These are phyloP conservation scores for Nematocida displodere DNA, from an alignment of 371 early-diverging fungal species.

Conservation along the genomic window DNA sequence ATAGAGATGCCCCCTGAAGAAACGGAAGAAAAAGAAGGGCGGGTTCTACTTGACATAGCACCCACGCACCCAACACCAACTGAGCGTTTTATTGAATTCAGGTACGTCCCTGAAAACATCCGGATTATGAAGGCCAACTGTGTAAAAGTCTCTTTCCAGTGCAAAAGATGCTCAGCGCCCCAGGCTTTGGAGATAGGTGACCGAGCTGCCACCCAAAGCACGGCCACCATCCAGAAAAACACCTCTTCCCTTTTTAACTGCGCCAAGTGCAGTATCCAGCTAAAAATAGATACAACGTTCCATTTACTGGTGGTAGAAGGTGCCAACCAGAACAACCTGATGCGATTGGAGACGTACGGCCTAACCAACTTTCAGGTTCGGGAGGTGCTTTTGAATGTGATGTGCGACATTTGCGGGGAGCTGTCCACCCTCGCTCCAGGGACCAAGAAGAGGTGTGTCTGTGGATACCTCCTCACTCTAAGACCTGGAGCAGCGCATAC, in stretches of 20 bases:
- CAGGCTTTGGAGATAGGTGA: conserved; percentile 4
- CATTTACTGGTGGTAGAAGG: conserved; percentile 29
- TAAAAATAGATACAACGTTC: conserved; percentile 38
- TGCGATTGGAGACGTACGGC: not conserved
- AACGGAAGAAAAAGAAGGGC: not conserved
- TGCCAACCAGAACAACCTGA: conserved; percentile 17
- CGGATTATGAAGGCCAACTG: conserved; percentile 2
- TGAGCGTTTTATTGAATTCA: not conserved
- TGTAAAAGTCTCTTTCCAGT: not conserved
- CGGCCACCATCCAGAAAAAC: conserved; percentile 20
- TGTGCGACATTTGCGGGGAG: conserved; percentile 44
- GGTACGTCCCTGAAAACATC: conserved; percentile 12
- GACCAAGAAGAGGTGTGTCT: conserved; percentile 62
- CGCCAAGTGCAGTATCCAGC: conserved; percentile 8
- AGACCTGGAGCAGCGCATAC: conserved; percentile 67
- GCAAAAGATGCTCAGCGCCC: conserved; percentile 18
- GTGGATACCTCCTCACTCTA: conserved; percentile 70
- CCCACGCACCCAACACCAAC: not conserved
- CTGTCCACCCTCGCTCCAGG: conserved; percentile 2
- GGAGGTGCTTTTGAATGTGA: not conserved
- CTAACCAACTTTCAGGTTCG: conserved; percentile 6
- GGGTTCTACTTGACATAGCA: conserved; percentile 16
- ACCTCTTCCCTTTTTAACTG: conserved; percentile 14
- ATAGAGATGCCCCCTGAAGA: not conserved
- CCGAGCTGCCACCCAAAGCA: too few relatives aligned